Evolutionary conservation across 176 grass and related monocot genomes (phyloP), one percentile per base, ranked within the genome.

Genomic region (Oryza brachyantha): DNA sequence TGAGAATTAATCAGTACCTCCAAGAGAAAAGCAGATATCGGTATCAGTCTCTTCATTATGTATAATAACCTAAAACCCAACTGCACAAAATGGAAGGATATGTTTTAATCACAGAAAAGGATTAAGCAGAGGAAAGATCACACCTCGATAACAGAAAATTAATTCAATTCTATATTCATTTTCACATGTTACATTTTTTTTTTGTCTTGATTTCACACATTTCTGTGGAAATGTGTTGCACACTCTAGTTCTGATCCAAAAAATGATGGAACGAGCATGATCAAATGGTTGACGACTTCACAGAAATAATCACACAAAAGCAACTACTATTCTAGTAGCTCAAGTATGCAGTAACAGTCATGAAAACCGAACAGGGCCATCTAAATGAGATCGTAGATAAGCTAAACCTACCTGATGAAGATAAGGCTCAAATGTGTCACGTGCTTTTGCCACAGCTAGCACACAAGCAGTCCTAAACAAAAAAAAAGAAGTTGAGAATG

Each of bases 31-130:
- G 88, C 72, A 54, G 89, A 90, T 22, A 97, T 94, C 28, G 91
- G 87, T 31, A 90, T 82, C 63, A 94, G 10, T 62, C 87, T 94
- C 83, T 94, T 97, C 70, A 94, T 68, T 86, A 97, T 92, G 58
- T 94, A 83, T 58, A 97, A 64, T 76, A 94, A 85, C 85, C 94
- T 97, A 86, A 84, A 94, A 79, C 94, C 92, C 85, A 97, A 86
- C 94, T 97, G 86, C 79, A 69, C 28, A 62, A 66, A 93, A 19
- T 29, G 0, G 0, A 65, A 57, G 21, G 6, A 50, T 29, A 72
- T 3, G 38, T 40, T 74, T 78, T 68, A 67, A 36, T 38, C 46
- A 8, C 75, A 87, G 28, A 34, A 73, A 83, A 3, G 19, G 67
- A 80, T 69, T 64, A 52, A 69, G 22, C 26, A 60, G 54, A 79